Evolutionary conservation across 1,284 basidiomycete genomes (phyloP).

Genomic region (Porogramme epimiltina): DNA sequence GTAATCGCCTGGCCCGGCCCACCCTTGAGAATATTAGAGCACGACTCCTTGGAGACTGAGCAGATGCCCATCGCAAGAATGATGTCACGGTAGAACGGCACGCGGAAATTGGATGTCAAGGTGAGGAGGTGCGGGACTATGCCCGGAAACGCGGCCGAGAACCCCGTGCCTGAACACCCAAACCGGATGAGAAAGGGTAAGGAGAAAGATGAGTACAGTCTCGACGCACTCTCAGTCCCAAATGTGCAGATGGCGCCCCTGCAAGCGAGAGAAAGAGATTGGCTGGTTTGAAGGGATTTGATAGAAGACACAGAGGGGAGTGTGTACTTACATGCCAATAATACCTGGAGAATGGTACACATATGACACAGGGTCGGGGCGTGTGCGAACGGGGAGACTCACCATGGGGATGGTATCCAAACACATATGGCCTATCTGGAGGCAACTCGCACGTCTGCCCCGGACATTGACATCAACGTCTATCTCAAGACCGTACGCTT

Average conservation of each 20-base stretch:
- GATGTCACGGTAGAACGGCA: constrained; percentile 94
- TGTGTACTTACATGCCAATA: constrained; percentile 92
- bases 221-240: constrained; percentile 78
- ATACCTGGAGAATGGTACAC: constrained; percentile 54
- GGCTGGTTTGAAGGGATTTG: too few relatives aligned
- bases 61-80: constrained; percentile 86
- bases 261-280: not conserved
- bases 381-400: too few relatives aligned
- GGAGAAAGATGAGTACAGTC: constrained; percentile 13
- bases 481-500: too few relatives aligned
- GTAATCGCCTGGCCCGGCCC: constrained; percentile 82
- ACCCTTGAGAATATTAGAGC: constrained; percentile 82
- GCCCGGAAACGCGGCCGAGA: constrained; percentile 88
- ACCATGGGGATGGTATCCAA: constrained; percentile 98
- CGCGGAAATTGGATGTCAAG: constrained; percentile 85
- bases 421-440: constrained; percentile 89
- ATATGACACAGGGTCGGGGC: not conserved
- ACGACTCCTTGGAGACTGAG: constrained; percentile 90
- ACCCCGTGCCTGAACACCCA: constrained; percentile 89
- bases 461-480: not conserved
- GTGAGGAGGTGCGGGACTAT: constrained; percentile 94
- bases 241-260: constrained; percentile 95
- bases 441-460: constrained; percentile 84
- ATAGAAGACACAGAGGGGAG: too few relatives aligned
- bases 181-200: not conserved